Evolutionary conservation across 2,329 filamentous ascomycete genomes (phyloP).

Genomic region (Talaromyces rugulosus): DNA sequence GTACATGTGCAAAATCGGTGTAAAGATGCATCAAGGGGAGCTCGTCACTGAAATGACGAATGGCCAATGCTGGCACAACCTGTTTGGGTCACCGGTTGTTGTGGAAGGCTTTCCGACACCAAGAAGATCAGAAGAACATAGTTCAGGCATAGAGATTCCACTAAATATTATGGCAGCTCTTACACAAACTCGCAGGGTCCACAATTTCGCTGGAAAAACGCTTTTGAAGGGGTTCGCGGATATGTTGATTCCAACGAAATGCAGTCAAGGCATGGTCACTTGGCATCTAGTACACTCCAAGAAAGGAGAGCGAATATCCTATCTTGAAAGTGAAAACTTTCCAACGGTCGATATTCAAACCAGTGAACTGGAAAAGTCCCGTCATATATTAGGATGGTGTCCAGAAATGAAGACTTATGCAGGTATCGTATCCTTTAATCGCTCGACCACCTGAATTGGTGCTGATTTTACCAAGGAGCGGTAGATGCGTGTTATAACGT

Average conservation of each 20-base stretch:
- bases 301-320: slow-evolving; percentile 23
- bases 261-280: slow-evolving; percentile 13
- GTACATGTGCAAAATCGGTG: slow-evolving; percentile 4
- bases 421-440: slow-evolving; percentile 11
- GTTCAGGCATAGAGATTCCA: slow-evolving; percentile 27
- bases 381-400: slow-evolving; percentile 36
- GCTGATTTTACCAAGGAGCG: slow-evolving; percentile 14
- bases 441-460: slow-evolving; percentile 3
- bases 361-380: slow-evolving; percentile 9
- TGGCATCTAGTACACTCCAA: slow-evolving; percentile 29
- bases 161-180: slow-evolving; percentile 9
- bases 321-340: slow-evolving; percentile 14
- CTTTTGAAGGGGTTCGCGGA: slow-evolving; percentile 35
- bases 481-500: slow-evolving; percentile 18
- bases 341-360: background rate
- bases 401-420: slow-evolving; percentile 15
- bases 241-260: slow-evolving; percentile 24
- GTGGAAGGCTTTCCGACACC: slow-evolving; percentile 27
- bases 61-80: slow-evolving; percentile 27
- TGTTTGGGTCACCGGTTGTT: slow-evolving; percentile 27
- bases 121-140: slow-evolving; percentile 12
- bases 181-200: slow-evolving; percentile 14
- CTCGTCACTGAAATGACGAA: background rate
- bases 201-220: slow-evolving; percentile 21
- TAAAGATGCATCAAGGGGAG: background rate